These are phyloP conservation scores for Ceratocystis huliohia DNA, from an alignment of 2,329 filamentous ascomycete species.

Conservation along the genomic window DNA sequence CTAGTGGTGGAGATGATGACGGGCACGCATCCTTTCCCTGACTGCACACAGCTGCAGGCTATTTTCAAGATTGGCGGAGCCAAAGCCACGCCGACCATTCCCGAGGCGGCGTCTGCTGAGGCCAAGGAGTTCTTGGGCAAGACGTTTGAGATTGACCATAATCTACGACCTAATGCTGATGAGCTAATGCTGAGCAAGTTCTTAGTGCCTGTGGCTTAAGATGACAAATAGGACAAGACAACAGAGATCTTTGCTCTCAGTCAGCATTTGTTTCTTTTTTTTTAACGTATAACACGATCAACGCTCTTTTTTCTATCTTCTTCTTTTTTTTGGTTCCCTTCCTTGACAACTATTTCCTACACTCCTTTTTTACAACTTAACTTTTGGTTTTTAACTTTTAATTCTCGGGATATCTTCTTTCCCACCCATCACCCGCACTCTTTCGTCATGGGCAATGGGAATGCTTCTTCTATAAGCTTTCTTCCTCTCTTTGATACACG, in stretches of 20 bases:
- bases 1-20: conserved; percentile 99
- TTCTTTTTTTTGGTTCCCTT: background rate
- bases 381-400: conserved; percentile 15
- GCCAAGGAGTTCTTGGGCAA: conserved; percentile 70
- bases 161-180: conserved; percentile 80
- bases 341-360: conserved; percentile 10
- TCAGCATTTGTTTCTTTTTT: background rate
- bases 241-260: too few relatives aligned
- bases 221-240: too few relatives aligned
- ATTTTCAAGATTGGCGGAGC: conserved; percentile 96
- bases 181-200: conserved; percentile 78
- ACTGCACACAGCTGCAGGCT: conserved; percentile 91
- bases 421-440: background rate
- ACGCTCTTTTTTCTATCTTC: background rate
- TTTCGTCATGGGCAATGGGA: background rate
- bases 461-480: background rate
- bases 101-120: conserved; percentile 72
- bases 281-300: conserved; percentile 1
- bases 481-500: background rate
- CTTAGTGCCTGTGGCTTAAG: conserved; percentile 50
- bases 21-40: conserved; percentile 87
- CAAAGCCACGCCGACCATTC: conserved; percentile 76
- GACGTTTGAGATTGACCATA: conserved; percentile 94
- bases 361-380: conserved; percentile 9
- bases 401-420: background rate